phyloP scores from a whole-genome alignment of 106 monocot genomes.

The Phalaenopsis aphrodite region DNA sequence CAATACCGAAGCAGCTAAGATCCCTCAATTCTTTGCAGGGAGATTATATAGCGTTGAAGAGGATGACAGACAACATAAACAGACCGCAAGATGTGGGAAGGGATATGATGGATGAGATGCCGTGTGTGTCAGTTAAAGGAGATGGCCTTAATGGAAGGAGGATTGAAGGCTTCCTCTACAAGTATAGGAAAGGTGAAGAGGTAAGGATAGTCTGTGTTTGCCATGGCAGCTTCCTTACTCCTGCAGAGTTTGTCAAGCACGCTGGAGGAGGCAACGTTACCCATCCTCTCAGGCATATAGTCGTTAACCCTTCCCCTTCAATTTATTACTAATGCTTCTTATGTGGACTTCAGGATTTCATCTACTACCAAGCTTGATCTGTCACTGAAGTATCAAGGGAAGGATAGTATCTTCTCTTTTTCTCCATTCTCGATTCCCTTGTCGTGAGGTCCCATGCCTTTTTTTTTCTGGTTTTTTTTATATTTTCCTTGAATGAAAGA shows the following conservation, averaged over 20 bases:
- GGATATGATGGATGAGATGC: slow-evolving; percentile 33
- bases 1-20: not conserved
- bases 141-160: slow-evolving; percentile 33
- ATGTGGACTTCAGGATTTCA: not conserved
- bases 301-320: slow-evolving; percentile 17
- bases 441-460: no score
- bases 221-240: slow-evolving; percentile 41
- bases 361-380: no score
- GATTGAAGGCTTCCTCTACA: slow-evolving; percentile 43
- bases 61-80: not conserved
- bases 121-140: slow-evolving; percentile 32
- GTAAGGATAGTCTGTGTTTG: slow-evolving; percentile 45
- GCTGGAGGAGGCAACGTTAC: slow-evolving; percentile 40
- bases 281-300: slow-evolving; percentile 38
- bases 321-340: slow-evolving; percentile 5
- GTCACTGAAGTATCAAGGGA: not conserved
- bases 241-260: slow-evolving; percentile 43
- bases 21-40: not conserved
- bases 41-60: slow-evolving; percentile 4
- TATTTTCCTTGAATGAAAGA: no score
- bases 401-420: not conserved
- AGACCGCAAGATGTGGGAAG: slow-evolving; percentile 16
- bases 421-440: not conserved
- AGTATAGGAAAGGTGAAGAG: slow-evolving; percentile 33
- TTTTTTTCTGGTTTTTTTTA: not conserved